Percentiles rank a stretch among this genome's conserved stretches.
Conservation (phyloP, 2,329 filamentous ascomycete genomes). For the Fusarium beomiforme region DNA sequence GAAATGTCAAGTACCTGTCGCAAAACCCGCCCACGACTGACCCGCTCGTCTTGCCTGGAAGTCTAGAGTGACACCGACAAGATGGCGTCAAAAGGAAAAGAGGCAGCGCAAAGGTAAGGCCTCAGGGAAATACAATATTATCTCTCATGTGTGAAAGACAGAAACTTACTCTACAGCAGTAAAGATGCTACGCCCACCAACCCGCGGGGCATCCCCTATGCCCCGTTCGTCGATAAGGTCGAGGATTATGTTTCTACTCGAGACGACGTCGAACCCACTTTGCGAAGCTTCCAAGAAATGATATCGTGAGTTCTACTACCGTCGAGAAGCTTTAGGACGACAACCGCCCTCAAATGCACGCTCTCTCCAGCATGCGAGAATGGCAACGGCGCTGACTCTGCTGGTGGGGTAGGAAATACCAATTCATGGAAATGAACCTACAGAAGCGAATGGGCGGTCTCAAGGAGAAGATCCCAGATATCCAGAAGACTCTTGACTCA, state of each 20-base stretch:
- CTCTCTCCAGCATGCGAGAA: background rate
- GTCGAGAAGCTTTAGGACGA: slow-evolving; percentile 9
- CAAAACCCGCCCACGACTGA: slow-evolving; percentile 41
- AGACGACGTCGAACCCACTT: slow-evolving; percentile 80
- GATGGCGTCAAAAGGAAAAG: slow-evolving; percentile 56
- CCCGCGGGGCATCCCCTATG: slow-evolving; percentile 83
- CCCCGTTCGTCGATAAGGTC: slow-evolving; percentile 87
- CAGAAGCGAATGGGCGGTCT: slow-evolving; percentile 83
- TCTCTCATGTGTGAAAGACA: background rate
- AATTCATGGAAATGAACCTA: slow-evolving; percentile 98
- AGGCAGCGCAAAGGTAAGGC: slow-evolving; percentile 48
- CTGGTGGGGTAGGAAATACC: slow-evolving; percentile 81
- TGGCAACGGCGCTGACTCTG: slow-evolving; percentile 30
- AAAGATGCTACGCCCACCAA: slow-evolving; percentile 71
- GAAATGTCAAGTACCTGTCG: slow-evolving; percentile 43
- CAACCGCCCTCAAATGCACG: slow-evolving; percentile 15
- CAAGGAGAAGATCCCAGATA: slow-evolving; percentile 96
- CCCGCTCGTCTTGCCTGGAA: slow-evolving; percentile 32
- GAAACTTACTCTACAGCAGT: slow-evolving; percentile 39
- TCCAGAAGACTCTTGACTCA: slow-evolving; percentile 93
- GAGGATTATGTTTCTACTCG: slow-evolving; percentile 86
- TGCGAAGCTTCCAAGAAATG: slow-evolving; percentile 92
- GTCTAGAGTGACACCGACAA: slow-evolving; percentile 37
- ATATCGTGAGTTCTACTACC: slow-evolving; percentile 73
- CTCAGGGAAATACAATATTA: background rate